These are phyloP conservation scores for Candolleomyces eurysporus DNA, from an alignment of 768 basidiomycete genomes.

Conservation along the genomic window DNA sequence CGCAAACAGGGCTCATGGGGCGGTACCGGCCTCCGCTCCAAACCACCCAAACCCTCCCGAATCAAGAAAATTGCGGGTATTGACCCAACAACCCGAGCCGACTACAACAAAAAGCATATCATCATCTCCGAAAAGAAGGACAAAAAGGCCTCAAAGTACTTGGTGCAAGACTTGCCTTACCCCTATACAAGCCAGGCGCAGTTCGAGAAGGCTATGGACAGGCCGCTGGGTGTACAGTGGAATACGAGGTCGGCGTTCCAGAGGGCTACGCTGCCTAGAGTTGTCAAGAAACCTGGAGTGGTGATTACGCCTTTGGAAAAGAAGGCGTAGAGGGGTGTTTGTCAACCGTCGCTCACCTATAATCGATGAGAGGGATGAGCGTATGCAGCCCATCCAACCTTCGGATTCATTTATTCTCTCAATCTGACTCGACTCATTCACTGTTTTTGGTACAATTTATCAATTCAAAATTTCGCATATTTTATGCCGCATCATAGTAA, in stretches of 20 bases:
- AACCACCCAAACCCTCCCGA: conserved; percentile 61
- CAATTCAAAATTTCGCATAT: too few species aligned
- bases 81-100: conserved; percentile 74
- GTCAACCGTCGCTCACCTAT: too few species aligned
- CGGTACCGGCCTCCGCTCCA: conserved; percentile 66
- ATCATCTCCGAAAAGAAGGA: conserved; percentile 96
- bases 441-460: too few species aligned
- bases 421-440: too few species aligned
- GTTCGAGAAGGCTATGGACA: conserved; percentile 81
- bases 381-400: too few species aligned
- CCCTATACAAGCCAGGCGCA: conserved; percentile 94
- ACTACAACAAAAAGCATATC: conserved; percentile 81
- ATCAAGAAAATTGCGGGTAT: conserved; percentile 84
- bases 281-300: conserved; percentile 83
- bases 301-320: conserved; percentile 72
- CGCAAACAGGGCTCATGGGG: conserved; percentile 82
- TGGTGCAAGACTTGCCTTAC: conserved; percentile 88
- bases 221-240: conserved; percentile 89
- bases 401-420: too few species aligned
- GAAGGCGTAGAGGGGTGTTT: conserved; percentile 3
- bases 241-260: conserved; percentile 87
- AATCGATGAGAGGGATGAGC: too few species aligned
- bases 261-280: conserved; percentile 76
- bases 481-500: too few species aligned
- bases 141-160: conserved; percentile 89